Percentiles rank a stretch among this genome's conserved stretches.
Evolutionary conservation across 2,329 filamentous ascomycete species (phyloP).

Genomic region (Coniochaeta sp.): DNA sequence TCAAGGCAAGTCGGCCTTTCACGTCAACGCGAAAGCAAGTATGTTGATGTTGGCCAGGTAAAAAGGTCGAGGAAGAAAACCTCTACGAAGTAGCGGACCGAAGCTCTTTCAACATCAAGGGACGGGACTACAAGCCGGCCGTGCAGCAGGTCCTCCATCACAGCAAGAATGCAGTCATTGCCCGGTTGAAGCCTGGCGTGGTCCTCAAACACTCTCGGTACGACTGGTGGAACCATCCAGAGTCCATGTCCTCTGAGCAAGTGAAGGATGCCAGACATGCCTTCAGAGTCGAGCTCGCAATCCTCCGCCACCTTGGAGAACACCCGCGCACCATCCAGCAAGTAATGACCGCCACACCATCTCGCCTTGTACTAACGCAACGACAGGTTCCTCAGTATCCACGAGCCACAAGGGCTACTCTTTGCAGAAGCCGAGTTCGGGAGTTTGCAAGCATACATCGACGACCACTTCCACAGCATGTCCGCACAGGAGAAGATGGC

Average conservation of each 20-base stretch:
- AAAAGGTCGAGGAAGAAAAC: background rate
- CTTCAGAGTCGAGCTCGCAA: background rate
- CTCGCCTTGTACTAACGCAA: background rate
- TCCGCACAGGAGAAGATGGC: background rate
- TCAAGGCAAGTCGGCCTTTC: background rate
- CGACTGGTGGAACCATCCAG: background rate
- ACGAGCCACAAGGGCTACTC: slow-evolving; percentile 2
- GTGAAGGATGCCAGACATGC: background rate
- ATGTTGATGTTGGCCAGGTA: background rate
- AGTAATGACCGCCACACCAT: background rate
- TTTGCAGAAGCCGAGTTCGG: slow-evolving; percentile 2
- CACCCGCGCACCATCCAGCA: background rate
- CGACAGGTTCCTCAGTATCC: background rate
- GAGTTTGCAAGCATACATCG: slow-evolving; percentile 2
- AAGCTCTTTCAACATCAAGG: background rate
- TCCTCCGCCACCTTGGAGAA: background rate
- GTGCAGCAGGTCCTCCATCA: background rate
- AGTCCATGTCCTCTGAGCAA: background rate
- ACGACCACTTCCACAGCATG: background rate
- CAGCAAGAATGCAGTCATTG: background rate
- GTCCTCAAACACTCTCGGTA: background rate
- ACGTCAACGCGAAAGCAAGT: background rate
- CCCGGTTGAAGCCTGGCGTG: background rate
- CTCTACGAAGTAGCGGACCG: background rate
- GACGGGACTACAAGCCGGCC: background rate